Conservation (phyloP, 306 rosid species). For the Trifolium subterraneum region DNA sequence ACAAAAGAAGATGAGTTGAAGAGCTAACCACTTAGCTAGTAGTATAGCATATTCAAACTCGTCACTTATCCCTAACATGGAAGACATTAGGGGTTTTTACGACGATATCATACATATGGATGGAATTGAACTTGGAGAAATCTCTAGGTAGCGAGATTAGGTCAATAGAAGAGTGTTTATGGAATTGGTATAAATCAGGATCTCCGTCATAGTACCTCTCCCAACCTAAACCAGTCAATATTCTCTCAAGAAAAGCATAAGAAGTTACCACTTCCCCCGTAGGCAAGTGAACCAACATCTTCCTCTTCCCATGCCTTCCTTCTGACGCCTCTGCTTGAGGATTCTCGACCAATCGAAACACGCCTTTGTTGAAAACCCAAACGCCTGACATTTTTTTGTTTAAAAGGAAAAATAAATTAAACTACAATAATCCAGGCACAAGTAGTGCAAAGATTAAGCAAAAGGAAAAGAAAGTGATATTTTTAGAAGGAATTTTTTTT, state of each 20-base stretch:
- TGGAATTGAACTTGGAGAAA: constrained; percentile 77
- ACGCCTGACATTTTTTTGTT: constrained; percentile 78
- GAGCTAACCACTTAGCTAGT: constrained; percentile 23
- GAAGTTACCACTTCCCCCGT: constrained; percentile 68
- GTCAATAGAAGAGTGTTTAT: constrained; percentile 85
- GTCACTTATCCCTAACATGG: constrained; percentile 80
- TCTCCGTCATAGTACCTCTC: constrained; percentile 93
- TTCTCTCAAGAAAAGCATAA: constrained; percentile 65
- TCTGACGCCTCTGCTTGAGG: constrained; percentile 60
- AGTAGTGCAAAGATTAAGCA: background rate
- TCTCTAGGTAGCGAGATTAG: constrained; percentile 86
- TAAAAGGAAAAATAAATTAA: background rate
- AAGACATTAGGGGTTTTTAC: constrained; percentile 81
- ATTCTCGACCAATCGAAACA: constrained; percentile 67
- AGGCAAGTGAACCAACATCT: constrained; percentile 77
- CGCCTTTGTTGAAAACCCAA: constrained; percentile 85
- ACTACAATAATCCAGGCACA: background rate
- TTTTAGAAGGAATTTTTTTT: constrained; percentile 17
- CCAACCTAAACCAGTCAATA: constrained; percentile 80
- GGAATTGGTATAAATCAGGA: constrained; percentile 83
- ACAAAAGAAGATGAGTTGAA: constrained; percentile 9
- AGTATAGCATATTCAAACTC: background rate
- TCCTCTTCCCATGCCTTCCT: constrained; percentile 56
- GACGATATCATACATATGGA: constrained; percentile 92
- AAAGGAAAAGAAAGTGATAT: background rate